Percentiles rank a stretch among this genome's conserved stretches.
These are phyloP conservation scores for Suhomyces terraborum DNA, from an alignment of 1,139 yeast species.

Conservation along the genomic window DNA sequence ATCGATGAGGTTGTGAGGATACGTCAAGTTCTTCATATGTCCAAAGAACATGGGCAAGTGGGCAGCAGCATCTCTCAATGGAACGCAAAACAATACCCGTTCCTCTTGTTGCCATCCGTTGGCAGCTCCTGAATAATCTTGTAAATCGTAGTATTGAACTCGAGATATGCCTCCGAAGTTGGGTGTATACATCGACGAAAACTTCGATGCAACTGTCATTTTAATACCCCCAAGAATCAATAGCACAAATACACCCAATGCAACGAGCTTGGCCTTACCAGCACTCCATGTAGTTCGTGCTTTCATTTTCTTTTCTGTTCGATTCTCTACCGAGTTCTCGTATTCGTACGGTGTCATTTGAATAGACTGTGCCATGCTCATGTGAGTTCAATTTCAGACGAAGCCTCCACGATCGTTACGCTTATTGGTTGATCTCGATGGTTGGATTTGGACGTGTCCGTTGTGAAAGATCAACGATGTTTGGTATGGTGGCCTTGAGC, in stretches of 20 bases:
- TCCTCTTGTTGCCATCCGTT: conserved; percentile 60
- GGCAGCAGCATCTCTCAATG: conserved; percentile 62
- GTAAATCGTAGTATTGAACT: conserved; percentile 49
- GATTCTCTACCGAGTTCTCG: conserved; percentile 11
- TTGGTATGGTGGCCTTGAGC: neutral
- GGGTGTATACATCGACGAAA: conserved; percentile 19
- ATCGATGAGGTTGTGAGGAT: conserved; percentile 59
- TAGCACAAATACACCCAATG: conserved; percentile 2
- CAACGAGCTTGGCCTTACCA: conserved; percentile 1
- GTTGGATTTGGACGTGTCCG: neutral
- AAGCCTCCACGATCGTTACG: neutral
- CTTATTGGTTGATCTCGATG: neutral
- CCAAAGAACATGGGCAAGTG: conserved; percentile 64
- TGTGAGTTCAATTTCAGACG: neutral
- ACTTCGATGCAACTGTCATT: neutral
- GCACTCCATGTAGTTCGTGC: neutral
- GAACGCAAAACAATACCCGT: conserved; percentile 58
- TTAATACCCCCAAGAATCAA: conserved; percentile 1
- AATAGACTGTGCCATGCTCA: conserved; percentile 13
- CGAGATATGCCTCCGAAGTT: conserved; percentile 23
- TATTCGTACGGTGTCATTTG: conserved; percentile 22
- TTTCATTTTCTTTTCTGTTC: neutral
- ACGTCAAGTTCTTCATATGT: conserved; percentile 57
- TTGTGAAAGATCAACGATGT: conserved; percentile 1
- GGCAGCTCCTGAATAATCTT: conserved; percentile 42